A percentile compares a stretch with the other conserved stretches of the same genome.
Evolutionary conservation across 1,284 basidiomycete genomes (phyloP).

Genomic region (Tylopilus orsonianus): DNA sequence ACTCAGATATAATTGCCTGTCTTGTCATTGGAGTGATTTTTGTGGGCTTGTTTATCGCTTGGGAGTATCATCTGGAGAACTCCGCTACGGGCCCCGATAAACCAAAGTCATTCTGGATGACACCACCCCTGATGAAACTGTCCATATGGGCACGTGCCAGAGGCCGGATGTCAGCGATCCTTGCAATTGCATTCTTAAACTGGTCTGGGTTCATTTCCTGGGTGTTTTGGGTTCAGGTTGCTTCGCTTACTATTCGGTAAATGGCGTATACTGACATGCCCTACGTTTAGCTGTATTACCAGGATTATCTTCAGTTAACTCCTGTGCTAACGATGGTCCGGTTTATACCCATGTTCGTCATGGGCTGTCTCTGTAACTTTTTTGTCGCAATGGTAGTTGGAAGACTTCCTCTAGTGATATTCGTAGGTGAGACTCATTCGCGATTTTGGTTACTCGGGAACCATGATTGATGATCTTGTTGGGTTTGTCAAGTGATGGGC

Average conservation of each 20-base stretch:
- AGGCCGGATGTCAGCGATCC: slow-evolving; percentile 60
- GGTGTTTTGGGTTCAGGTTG: slow-evolving; percentile 51
- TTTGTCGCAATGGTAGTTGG: slow-evolving; percentile 64
- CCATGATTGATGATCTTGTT: background rate
- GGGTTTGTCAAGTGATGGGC: slow-evolving; percentile 43
- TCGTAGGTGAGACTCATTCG: slow-evolving; percentile 47
- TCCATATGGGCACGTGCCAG: slow-evolving; percentile 60
- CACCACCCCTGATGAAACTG: slow-evolving; percentile 63
- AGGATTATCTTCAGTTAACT: slow-evolving; percentile 53
- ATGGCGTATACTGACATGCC: slow-evolving; percentile 9
- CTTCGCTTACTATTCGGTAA: background rate
- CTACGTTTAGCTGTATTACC: slow-evolving; percentile 58
- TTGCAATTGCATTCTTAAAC: slow-evolving; percentile 60
- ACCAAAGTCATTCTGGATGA: slow-evolving; percentile 38
- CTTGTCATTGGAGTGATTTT: slow-evolving; percentile 58
- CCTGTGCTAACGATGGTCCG: slow-evolving; percentile 75
- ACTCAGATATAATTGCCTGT: slow-evolving; percentile 49
- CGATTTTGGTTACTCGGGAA: background rate
- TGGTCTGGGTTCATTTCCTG: slow-evolving; percentile 59
- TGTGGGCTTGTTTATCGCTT: slow-evolving; percentile 54
- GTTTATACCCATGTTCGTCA: slow-evolving; percentile 75
- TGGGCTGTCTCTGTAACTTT: slow-evolving; percentile 68
- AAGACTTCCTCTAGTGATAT: slow-evolving; percentile 52
- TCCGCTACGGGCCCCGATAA: slow-evolving; percentile 18
- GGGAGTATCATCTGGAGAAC: slow-evolving; percentile 58